A percentile compares a stretch with the other conserved stretches of the same genome.
These are phyloP conservation scores for Meripilus lineatus DNA, from an alignment of 1,284 basidiomycete genomes.

Conservation along the genomic window DNA sequence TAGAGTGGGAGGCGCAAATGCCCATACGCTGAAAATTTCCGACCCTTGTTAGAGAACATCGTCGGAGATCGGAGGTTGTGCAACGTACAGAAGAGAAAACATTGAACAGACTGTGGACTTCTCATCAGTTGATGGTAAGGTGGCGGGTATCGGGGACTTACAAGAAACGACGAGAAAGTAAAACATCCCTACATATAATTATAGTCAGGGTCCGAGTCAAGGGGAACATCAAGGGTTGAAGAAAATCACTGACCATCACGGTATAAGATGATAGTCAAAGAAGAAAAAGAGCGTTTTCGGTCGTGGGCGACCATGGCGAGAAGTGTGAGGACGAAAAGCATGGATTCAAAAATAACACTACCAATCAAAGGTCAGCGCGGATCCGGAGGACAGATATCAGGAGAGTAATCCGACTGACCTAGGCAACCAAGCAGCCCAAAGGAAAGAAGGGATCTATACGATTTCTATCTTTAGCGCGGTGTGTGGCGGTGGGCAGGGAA, in stretches of 20 bases:
- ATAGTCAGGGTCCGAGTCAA: neutral
- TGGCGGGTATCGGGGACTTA: constrained; percentile 8
- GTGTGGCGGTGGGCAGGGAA: neutral
- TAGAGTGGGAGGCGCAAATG: constrained; percentile 25
- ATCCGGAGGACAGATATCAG: too few relatives aligned
- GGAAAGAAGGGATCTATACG: constrained; percentile 24
- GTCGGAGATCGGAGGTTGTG: too few relatives aligned
- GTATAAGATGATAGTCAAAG: constrained; percentile 25
- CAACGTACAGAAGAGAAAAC: constrained; percentile 23
- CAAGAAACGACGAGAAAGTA: constrained; percentile 27
- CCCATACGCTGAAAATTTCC: constrained; percentile 30
- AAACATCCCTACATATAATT: constrained; percentile 19
- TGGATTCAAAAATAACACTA: constrained; percentile 27
- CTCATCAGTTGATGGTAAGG: neutral
- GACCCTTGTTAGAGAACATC: too few relatives aligned
- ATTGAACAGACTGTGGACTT: constrained; percentile 22
- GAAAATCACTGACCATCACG: constrained; percentile 23
- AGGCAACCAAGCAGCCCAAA: constrained; percentile 28
- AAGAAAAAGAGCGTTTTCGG: constrained; percentile 20
- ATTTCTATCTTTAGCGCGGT: too few relatives aligned
- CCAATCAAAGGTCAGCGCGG: too few relatives aligned
- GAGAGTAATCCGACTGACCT: constrained; percentile 17
- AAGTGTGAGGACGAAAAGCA: constrained; percentile 26
- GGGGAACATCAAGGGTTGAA: too few relatives aligned
- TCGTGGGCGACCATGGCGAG: constrained; percentile 22